Conservation (phyloP, 106 monocot species). For the Alisma plantagoaquatica region DNA sequence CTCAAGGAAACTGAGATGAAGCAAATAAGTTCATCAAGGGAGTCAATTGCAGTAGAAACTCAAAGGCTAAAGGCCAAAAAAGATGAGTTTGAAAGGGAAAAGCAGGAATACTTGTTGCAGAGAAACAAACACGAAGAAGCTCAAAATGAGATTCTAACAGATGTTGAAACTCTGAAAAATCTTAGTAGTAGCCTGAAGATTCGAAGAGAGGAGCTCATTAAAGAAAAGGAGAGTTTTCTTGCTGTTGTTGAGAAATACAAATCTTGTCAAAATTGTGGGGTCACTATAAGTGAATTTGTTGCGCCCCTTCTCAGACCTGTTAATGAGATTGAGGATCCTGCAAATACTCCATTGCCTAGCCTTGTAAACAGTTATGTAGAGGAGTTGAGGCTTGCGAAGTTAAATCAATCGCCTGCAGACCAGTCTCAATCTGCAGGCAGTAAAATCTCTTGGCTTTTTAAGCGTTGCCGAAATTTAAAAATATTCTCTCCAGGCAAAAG, state of each 20-base stretch:
- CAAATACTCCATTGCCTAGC: slow-evolving; percentile 33
- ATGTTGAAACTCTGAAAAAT: slow-evolving; percentile 44
- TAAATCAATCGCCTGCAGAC: slow-evolving; percentile 13
- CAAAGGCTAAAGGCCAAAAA: slow-evolving; percentile 39
- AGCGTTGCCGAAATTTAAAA: too few species aligned
- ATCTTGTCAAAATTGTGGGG: slow-evolving; percentile 54
- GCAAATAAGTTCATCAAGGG: too few species aligned
- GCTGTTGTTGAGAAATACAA: slow-evolving; percentile 34
- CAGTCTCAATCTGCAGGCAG: slow-evolving; percentile 18
- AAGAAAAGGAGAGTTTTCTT: slow-evolving; percentile 48
- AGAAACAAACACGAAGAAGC: slow-evolving; percentile 39
- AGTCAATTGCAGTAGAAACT: slow-evolving; percentile 34
- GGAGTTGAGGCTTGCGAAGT: slow-evolving; percentile 16
- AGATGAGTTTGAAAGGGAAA: slow-evolving; percentile 41
- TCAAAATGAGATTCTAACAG: slow-evolving; percentile 48
- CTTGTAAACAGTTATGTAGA: slow-evolving; percentile 32
- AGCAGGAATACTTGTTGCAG: slow-evolving; percentile 18
- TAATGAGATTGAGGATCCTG: slow-evolving; percentile 18
- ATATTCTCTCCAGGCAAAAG: too few species aligned
- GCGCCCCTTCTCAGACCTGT: slow-evolving; percentile 20
- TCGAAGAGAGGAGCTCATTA: slow-evolving; percentile 43
- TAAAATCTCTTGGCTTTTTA: slow-evolving; percentile 41
- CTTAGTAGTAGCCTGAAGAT: slow-evolving; percentile 57
- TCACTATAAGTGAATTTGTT: slow-evolving; percentile 32
- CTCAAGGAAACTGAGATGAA: too few species aligned